Evolutionary conservation across 148 eudicot species (phyloP).

Genomic region (Rhododendron ferrugineum): DNA sequence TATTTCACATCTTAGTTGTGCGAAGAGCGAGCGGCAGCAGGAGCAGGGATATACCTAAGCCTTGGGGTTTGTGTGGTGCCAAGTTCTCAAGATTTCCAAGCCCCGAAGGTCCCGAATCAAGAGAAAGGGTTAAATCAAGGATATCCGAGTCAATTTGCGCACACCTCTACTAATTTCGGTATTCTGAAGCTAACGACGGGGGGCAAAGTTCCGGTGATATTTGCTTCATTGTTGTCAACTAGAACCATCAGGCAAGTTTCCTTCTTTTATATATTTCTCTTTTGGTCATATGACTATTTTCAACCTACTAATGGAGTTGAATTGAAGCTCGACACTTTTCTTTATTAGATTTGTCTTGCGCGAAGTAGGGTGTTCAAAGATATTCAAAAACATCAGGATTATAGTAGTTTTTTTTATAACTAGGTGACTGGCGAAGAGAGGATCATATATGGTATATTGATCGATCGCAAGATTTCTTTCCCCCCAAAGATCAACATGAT

Average conservation of each 20-base stretch:
- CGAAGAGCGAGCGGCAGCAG: neutral
- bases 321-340: neutral
- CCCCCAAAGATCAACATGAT: too few relatives aligned
- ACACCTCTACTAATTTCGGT: neutral
- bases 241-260: neutral
- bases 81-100: neutral
- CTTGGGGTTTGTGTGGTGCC: neutral
- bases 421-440: neutral
- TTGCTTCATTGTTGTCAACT: neutral
- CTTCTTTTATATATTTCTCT: neutral
- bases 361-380: neutral
- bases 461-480: too few relatives aligned
- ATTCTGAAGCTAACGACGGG: neutral
- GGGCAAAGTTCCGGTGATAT: neutral
- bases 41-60: neutral
- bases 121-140: neutral
- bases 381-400: neutral
- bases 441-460: too few relatives aligned
- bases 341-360: neutral
- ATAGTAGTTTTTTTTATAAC: too few relatives aligned
- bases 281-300: neutral
- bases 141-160: too few relatives aligned
- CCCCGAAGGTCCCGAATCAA: neutral
- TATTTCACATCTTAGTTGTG: neutral
- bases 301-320: neutral